Conservation (phyloP, 2,329 filamentous ascomycete species). For the Cladosporium sp. region DNA sequence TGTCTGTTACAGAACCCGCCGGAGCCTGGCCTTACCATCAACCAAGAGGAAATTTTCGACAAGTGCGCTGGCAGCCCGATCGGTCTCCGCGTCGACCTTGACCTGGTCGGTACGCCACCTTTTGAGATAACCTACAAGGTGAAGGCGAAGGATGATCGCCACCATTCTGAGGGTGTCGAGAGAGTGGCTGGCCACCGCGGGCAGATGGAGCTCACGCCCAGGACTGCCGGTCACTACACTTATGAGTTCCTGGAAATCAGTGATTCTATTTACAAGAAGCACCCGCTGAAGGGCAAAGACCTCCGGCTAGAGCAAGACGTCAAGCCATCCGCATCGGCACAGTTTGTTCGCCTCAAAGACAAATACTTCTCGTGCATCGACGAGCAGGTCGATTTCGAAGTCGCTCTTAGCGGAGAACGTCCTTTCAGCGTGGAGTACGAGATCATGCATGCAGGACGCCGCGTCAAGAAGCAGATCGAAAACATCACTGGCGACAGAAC, state of each 20-base stretch:
- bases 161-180: slow-evolving; percentile 44
- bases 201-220: slow-evolving; percentile 78
- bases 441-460: slow-evolving; percentile 80
- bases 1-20: slow-evolving; percentile 87
- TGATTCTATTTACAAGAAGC: slow-evolving; percentile 71
- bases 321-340: slow-evolving; percentile 81
- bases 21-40: slow-evolving; percentile 70
- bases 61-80: slow-evolving; percentile 93
- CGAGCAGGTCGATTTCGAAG: slow-evolving; percentile 66
- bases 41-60: slow-evolving; percentile 77
- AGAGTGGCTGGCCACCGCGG: slow-evolving; percentile 66
- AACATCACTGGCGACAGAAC: slow-evolving; percentile 58
- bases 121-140: slow-evolving; percentile 78
- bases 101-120: slow-evolving; percentile 85
- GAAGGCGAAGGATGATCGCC: slow-evolving; percentile 52
- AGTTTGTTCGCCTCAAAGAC: slow-evolving; percentile 53
- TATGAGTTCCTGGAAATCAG: slow-evolving; percentile 78
- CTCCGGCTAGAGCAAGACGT: slow-evolving; percentile 73
- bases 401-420: slow-evolving; percentile 70
- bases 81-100: slow-evolving; percentile 79
- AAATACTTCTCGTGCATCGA: slow-evolving; percentile 72
- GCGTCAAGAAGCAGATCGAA: slow-evolving; percentile 60
- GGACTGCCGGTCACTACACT: slow-evolving; percentile 73
- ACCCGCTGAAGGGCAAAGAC: slow-evolving; percentile 57
- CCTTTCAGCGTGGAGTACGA: slow-evolving; percentile 93